Base-by-base conservation (phyloP, 106 monocot genomes). In the Agapanthus africanus region DNA sequence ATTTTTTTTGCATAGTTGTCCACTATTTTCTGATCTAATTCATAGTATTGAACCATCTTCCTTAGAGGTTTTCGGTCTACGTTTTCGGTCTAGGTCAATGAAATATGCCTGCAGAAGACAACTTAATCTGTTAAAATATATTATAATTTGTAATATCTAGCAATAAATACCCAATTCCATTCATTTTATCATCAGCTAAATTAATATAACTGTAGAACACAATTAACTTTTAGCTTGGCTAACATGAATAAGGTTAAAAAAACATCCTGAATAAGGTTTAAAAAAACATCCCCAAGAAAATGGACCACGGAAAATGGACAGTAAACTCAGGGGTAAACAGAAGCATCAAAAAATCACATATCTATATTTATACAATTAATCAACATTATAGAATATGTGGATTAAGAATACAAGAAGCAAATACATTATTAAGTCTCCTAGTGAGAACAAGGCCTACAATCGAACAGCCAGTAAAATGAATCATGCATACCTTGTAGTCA, bases 51-150 rank as follows among this genome's bases (percentile, higher is more conserved):
- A 19, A 31, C 76, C 95, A 91, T 95, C 71, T 88, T 95, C 21
- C 78, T 61, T 35, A 91, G 35, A 68, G 83, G 95, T 77, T 95
- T 91, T 79, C 83, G 38, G 77, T 91, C 91, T 15, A 95, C n/a
- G n/a, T 77, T 95, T 91, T 79, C 83, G 38, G 77, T 91, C 91
- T 15, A 95, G 71, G 70, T 95, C 95, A 42, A 95, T 80, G 66
- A 91, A 91, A 73, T 69, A 73, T 33, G 67, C 83, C 91, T 95
- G 80, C 63, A 76, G 18, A 47, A 36, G 73, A 56, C 15, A 27
- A 21, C 42, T 42, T 27, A 66, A 66, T 21, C 15, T 11, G 26
- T 66, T 15, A 26, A 40, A 26, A 66, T 9, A 41, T 66, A 6
- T 41, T 25, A 66, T 3, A 28, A 2, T 41, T 66, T 40, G 4